Conservation (phyloP, 129 eudicot genomes). For the Escallonia rubra region DNA sequence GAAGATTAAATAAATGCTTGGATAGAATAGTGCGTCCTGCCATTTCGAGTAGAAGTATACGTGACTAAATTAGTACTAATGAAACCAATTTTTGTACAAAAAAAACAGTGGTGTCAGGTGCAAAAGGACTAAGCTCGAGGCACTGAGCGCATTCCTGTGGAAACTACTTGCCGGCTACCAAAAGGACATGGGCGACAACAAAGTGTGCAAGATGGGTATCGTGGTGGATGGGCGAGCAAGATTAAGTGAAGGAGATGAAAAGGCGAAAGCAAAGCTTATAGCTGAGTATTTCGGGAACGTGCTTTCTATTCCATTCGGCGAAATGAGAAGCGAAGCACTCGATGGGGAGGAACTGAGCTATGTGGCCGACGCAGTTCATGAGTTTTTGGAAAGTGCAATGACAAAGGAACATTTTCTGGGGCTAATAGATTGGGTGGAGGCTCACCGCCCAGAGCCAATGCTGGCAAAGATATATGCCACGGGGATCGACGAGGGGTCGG, state of each 20-base stretch:
- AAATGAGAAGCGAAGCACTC: neutral
- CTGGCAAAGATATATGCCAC: slow-evolving; percentile 13
- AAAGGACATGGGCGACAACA: neutral
- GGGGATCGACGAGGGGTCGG: slow-evolving; percentile 16
- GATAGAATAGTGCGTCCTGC: too few relatives aligned
- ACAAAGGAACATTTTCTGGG: slow-evolving; percentile 32
- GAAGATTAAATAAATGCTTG: too few relatives aligned
- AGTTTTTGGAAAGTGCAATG: slow-evolving; percentile 1
- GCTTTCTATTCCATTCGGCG: slow-evolving; percentile 25
- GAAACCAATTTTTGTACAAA: neutral
- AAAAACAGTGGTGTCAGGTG: neutral
- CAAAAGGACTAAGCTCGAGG: slow-evolving; percentile 26
- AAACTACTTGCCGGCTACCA: slow-evolving; percentile 11
- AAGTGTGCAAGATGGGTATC: slow-evolving; percentile 13
- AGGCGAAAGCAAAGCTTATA: neutral
- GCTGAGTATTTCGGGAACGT: slow-evolving; percentile 31
- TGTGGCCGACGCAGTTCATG: slow-evolving; percentile 20
- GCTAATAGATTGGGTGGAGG: slow-evolving; percentile 34
- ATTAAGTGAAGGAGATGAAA: neutral
- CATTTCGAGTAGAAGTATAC: too few relatives aligned
- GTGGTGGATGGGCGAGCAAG: slow-evolving; percentile 19
- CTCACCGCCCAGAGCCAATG: slow-evolving; percentile 9
- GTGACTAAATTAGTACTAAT: too few relatives aligned
- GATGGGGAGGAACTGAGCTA: slow-evolving; percentile 16
- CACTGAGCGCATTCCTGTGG: slow-evolving; percentile 49